Evolutionary conservation across 192 early-diverging fungal species (phyloP).

Genomic region (Coemansia reversa): DNA sequence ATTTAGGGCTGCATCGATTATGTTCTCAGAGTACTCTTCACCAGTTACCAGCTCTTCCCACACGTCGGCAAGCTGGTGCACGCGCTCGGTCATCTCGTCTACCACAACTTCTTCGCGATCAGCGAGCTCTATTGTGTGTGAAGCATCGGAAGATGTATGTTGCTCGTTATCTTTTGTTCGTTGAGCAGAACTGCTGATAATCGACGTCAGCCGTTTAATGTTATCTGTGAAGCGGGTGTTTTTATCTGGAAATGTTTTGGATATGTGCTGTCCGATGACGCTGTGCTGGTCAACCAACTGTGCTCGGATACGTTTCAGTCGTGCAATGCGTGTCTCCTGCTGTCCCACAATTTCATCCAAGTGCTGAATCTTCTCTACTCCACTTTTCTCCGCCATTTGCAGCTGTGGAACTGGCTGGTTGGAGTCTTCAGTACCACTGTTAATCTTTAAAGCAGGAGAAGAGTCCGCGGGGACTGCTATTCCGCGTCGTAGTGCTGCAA

Average conservation of each 20-base stretch:
- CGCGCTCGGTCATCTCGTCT: constrained; percentile 6
- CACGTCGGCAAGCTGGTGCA: constrained; percentile 18
- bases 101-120: neutral
- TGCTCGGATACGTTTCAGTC: constrained; percentile 26
- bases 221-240: neutral
- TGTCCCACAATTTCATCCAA: constrained; percentile 7
- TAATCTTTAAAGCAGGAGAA: neutral
- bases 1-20: constrained; percentile 1
- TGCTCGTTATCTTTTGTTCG: neutral
- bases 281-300: constrained; percentile 36
- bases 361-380: neutral
- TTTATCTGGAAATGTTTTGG: neutral
- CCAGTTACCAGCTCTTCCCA: constrained; percentile 22
- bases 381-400: neutral
- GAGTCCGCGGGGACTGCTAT: neutral
- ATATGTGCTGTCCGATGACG: neutral
- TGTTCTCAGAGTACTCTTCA: constrained; percentile 12
- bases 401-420: constrained; percentile 1
- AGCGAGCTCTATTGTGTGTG: neutral
- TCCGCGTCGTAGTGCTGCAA: constrained; percentile 21
- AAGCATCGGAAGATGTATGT: neutral
- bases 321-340: constrained; percentile 23
- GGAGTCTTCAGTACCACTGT: neutral
- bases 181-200: neutral
- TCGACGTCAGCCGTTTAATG: neutral